Base-by-base conservation (phyloP, 306 rosid species). In the Canavalia gladiata region DNA sequence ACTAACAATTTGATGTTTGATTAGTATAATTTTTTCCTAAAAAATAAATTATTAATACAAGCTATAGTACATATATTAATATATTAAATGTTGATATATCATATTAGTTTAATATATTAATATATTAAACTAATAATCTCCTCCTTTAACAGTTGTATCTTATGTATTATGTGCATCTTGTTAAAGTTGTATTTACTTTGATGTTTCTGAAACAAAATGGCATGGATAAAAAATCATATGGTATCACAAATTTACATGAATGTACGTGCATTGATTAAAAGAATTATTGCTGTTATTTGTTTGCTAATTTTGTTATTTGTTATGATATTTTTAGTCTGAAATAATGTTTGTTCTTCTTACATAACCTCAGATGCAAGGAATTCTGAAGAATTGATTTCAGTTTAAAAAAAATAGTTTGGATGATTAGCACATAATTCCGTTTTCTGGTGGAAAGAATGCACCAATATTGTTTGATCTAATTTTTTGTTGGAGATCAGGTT, bases 341-440 rank as follows among this genome's bases (percentile, higher is more conserved):
- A 18, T 18, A 18, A 18, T 18, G 25, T 18, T 18, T 18, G 25
- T 18, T 18, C 8, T 56, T 67, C 18, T 75, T 30, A 37, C 57
- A 78, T 60, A 75, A 68, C 49, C 59, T 68, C 82, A 89, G 87
- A 86, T 69, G 78, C 85, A 72, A 88, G 59, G 58, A 88, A 78
- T 80, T 86, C 87, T 4, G 91, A 91, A 71, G 97, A 93, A 68
- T 34, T 93, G 50, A 88, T 90, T 72, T 77, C 89, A 13, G 70
- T 45, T 7, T 94, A 89, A 57, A 37, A 78, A 47, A 91, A 90
- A 90, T 62, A 9, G 91, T 29, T 64, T 55, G 8, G 88, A 88
- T 49, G 97, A 96, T 63, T 93, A 95, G 98, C 98, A 95, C 77
- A 62, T 59, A 39, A 87, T 95, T 80, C 98, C 90, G 88, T 95